Percentiles rank a stretch among this genome's conserved stretches.
Conservation (phyloP, 345 rosid genomes). For the Theobroma cacao region DNA sequence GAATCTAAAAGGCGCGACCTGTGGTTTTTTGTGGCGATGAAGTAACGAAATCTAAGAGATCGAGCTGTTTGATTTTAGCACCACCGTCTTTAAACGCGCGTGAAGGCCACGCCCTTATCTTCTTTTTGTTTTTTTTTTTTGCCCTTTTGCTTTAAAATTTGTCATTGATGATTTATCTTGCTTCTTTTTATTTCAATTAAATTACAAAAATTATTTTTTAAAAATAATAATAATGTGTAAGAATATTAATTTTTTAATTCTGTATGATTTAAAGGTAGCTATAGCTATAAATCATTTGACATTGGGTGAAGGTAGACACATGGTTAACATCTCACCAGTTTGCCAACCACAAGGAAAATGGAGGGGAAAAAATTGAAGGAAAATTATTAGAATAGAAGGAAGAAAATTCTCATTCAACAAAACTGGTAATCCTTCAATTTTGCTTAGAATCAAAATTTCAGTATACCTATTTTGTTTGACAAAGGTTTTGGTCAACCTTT, state of each 20-base stretch:
- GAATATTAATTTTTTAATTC: too few relatives aligned
- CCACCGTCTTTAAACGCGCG: background rate
- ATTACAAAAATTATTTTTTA: background rate
- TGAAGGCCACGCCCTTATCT: background rate
- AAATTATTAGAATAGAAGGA: too few relatives aligned
- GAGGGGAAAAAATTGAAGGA: background rate
- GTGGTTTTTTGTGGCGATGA: slow-evolving; percentile 13
- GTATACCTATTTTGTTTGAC: background rate
- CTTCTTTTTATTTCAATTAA: background rate
- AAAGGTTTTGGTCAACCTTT: background rate
- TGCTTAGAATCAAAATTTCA: background rate
- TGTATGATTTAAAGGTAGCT: too few relatives aligned
- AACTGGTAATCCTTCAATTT: background rate
- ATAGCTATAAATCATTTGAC: too few relatives aligned
- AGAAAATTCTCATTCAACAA: background rate
- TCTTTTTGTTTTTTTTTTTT: background rate
- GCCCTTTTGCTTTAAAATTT: background rate
- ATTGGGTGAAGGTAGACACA: too few relatives aligned
- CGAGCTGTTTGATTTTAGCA: background rate
- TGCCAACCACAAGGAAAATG: too few relatives aligned
- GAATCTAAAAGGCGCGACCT: background rate
- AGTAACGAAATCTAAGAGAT: slow-evolving; percentile 1
- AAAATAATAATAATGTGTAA: background rate
- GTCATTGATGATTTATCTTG: too few relatives aligned
- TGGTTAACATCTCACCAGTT: too few relatives aligned